Percentiles rank a stretch among this genome's conserved stretches.
phyloP scores from a whole-genome alignment of 164 flowering plant genomes.

The Protea cynaroides region DNA sequence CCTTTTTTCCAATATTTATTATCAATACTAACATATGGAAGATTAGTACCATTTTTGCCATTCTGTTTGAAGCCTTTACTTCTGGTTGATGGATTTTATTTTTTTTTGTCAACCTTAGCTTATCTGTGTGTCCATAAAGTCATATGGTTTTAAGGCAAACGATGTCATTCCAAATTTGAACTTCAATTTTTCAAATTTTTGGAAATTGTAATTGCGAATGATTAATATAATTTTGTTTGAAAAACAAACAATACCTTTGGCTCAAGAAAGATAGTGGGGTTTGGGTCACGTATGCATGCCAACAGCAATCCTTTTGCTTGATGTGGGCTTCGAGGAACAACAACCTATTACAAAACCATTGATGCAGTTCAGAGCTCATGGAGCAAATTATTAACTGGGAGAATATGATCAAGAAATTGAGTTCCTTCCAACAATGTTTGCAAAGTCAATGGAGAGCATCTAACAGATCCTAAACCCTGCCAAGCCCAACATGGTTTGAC shows the following conservation, averaged over 20 bases:
- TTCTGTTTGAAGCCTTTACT: no score
- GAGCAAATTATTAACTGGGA: neutral
- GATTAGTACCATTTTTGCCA: no score
- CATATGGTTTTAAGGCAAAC: neutral
- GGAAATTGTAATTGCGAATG: neutral
- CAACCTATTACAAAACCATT: slow-evolving; percentile 48
- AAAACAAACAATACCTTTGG: slow-evolving; percentile 59
- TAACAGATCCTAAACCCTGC: neutral
- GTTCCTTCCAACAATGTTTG: neutral
- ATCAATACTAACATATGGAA: no score
- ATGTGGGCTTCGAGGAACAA: slow-evolving; percentile 84
- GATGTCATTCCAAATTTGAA: no score
- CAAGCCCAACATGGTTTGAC: neutral
- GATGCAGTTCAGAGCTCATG: neutral
- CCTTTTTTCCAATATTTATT: no score
- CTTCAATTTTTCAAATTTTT: neutral
- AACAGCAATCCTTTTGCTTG: slow-evolving; percentile 95
- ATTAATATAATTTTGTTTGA: neutral
- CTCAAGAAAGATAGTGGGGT: slow-evolving; percentile 88
- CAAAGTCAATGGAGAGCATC: neutral
- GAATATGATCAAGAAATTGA: neutral
- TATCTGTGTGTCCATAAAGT: neutral
- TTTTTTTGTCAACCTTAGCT: no score
- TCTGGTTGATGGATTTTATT: no score
- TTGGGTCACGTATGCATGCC: slow-evolving; percentile 86